Percentiles rank a stretch among this genome's conserved stretches.
Conservation (phyloP, 2,329 filamentous ascomycete species). For the Epichloe aotearoae region DNA sequence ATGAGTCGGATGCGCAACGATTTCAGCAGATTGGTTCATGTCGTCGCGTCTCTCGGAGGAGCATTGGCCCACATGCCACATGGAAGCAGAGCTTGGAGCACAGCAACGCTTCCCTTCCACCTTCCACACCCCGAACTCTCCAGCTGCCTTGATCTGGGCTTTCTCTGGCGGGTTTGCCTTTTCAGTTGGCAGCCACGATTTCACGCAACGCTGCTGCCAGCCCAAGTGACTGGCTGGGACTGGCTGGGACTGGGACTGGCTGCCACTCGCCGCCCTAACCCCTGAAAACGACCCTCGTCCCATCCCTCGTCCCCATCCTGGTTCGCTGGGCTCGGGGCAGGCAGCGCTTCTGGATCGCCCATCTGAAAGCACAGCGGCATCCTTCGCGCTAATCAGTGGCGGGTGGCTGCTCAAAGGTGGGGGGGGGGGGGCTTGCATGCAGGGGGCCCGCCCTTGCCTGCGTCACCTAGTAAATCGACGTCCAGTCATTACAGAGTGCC, state of each 20-base stretch:
- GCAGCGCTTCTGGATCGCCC: not conserved
- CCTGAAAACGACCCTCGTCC: constrained; percentile 2
- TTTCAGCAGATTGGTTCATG: not conserved
- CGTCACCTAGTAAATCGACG: too few species aligned
- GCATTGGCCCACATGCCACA: not conserved
- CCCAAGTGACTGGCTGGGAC: not conserved
- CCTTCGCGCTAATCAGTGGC: not conserved
- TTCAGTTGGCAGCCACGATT: not conserved
- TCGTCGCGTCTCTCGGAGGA: not conserved
- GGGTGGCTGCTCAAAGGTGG: not conserved
- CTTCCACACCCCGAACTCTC: too few species aligned
- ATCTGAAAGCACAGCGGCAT: not conserved
- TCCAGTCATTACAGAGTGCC: too few species aligned
- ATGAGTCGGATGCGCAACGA: not conserved
- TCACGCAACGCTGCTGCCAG: not conserved
- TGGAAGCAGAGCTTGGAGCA: not conserved
- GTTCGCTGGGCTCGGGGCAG: not conserved
- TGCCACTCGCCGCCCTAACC: not conserved
- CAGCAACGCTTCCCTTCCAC: too few species aligned
- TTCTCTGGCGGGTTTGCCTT: too few species aligned
- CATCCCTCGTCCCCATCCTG: not conserved
- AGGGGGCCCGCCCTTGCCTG: not conserved
- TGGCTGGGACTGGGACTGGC: not conserved
- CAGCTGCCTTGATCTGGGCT: too few species aligned
- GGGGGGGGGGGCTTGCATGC: not conserved